Evolutionary conservation across 805 yeast species (phyloP).

Genomic region (Candida oleophila): DNA sequence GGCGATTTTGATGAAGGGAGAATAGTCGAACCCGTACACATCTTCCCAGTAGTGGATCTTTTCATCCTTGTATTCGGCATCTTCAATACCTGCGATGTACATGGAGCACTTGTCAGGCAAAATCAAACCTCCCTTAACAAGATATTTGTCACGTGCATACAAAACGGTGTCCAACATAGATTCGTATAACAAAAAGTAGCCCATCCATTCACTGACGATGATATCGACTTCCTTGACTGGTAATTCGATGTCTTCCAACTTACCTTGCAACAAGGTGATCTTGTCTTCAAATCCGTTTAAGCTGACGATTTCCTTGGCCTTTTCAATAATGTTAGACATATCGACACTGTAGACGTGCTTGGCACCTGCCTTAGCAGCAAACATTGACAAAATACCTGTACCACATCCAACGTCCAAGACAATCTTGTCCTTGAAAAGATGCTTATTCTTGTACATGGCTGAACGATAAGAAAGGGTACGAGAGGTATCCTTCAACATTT

Average conservation of each 20-base stretch:
- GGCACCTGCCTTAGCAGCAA: conserved; percentile 98
- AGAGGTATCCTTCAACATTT: conserved; percentile 94
- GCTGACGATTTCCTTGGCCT: conserved; percentile 87
- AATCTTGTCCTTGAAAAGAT: conserved; percentile 85
- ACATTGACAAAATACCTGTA: conserved; percentile 96
- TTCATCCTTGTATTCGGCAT: conserved; percentile 86
- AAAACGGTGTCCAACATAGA: conserved; percentile 97
- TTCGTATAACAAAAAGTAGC: conserved; percentile 92
- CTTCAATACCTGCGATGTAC: conserved; percentile 90
- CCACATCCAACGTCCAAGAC: conserved; percentile 99
- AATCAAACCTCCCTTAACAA: conserved; percentile 80
- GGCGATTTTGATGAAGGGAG: conserved; percentile 84
- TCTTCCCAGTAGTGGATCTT: conserved; percentile 94
- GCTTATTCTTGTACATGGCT: conserved; percentile 87
- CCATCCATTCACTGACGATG: conserved; percentile 99
- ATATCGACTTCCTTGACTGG: conserved; percentile 91
- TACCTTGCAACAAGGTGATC: conserved; percentile 87
- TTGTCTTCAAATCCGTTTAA: conserved; percentile 83
- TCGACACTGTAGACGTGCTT: conserved; percentile 97
- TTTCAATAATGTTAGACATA: conserved; percentile 92
- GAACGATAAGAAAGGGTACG: conserved; percentile 90
- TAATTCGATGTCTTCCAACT: conserved; percentile 85
- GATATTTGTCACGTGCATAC: conserved; percentile 88
- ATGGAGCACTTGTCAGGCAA: conserved; percentile 93
- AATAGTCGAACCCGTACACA: conserved; percentile 94